Evolutionary conservation across 2,329 filamentous ascomycete species (phyloP), one percentile per base, ranked within the genome.

Genomic region (Macrophomina pseudophaseolina): DNA sequence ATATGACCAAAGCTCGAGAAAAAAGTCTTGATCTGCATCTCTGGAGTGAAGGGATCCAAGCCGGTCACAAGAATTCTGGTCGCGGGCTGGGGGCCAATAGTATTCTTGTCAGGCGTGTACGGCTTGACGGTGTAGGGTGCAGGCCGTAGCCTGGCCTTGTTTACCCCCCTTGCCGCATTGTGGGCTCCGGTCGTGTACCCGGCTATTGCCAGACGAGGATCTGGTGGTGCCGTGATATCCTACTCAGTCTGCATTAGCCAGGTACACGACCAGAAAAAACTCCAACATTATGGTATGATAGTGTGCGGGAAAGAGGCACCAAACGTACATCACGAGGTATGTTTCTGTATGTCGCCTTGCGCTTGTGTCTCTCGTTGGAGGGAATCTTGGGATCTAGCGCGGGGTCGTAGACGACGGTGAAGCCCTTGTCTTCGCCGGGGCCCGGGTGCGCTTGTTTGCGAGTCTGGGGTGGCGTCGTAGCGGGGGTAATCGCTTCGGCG

Each of bases 51-150:
- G 6, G 94, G 94, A 78, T 98, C 95, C 76, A 97, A 97, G n/a
- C 93, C 93, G n/a, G 90, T 94, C 23, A 97, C 93, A 4, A 98
- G 90, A 58, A 99, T 88, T 76, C 97, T 93, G 2, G 91, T 93
- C 1, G 95, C 92, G 14, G 94, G 94, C 0, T 93, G 93, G 30
- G 93, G 92, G 0, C 94, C 94, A 72, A 96, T 88, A 2, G 94
- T 97, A 4, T 92, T 93, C 72, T 88, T 88, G 76, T 98, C 94
- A 79, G 93, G 95, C 32, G 87, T 80, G 78, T 96, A 97, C 28
- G 91, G 90, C 75, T 88, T 91, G 62, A 97, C 81, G 68, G 90
- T 89, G 79, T 97, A 97, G 0, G 91, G 91, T 33, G 90, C 86
- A 72, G 86, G 87, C 74, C 87, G 90, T 75, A 89, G 82, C 72